phyloP scores from a whole-genome alignment of 2,329 filamentous ascomycete species.

The Chalaropsis thielavioides region DNA sequence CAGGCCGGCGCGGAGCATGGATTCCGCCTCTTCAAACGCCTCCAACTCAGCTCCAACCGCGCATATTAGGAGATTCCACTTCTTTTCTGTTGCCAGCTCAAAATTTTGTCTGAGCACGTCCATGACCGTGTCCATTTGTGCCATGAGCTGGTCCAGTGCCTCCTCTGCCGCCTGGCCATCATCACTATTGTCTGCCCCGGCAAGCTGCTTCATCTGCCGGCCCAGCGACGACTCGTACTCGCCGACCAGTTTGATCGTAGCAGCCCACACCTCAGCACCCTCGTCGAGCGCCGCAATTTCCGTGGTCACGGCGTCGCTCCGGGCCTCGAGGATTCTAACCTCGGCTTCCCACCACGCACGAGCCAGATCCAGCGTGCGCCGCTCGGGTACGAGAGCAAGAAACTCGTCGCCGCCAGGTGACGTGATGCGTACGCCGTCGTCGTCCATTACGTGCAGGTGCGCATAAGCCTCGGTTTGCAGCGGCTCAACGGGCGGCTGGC shows the following conservation, averaged over 20 bases:
- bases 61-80: constrained; percentile 62
- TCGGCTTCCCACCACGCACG: constrained; percentile 57
- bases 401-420: constrained; percentile 38
- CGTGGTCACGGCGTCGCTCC: constrained; percentile 40
- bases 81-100: constrained; percentile 41
- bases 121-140: constrained; percentile 43
- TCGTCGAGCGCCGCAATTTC: constrained; percentile 53
- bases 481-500: constrained; percentile 39
- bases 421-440: constrained; percentile 16
- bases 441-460: constrained; percentile 10
- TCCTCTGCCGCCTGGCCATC: constrained; percentile 24
- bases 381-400: constrained; percentile 44
- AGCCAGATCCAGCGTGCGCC: constrained; percentile 56
- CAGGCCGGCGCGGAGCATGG: constrained; percentile 35
- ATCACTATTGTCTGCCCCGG: constrained; percentile 10
- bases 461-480: constrained; percentile 34
- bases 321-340: constrained; percentile 38
- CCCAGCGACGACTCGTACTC: constrained; percentile 51
- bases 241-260: constrained; percentile 42
- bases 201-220: constrained; percentile 34
- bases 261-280: constrained; percentile 52
- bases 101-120: constrained; percentile 39
- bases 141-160: constrained; percentile 33
- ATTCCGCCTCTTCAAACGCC: constrained; percentile 46
- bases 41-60: constrained; percentile 62